Evolutionary conservation across 2,329 filamentous ascomycete species (phyloP).

Genomic region (Aureobasidium sp.): DNA sequence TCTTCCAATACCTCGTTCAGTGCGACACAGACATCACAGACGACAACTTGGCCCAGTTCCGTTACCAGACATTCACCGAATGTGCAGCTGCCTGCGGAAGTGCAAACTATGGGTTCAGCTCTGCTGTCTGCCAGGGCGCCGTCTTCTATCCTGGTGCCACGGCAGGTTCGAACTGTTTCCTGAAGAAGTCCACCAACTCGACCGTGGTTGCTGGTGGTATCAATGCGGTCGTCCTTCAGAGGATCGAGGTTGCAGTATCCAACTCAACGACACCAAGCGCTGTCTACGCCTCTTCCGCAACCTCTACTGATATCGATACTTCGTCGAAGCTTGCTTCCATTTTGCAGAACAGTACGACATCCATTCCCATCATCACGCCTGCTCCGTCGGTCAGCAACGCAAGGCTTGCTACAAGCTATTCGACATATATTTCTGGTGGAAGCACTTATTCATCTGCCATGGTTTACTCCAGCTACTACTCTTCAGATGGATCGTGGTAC

Average conservation of each 20-base stretch:
- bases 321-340: constrained; percentile 23
- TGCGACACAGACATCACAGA: constrained; percentile 30
- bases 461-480: constrained; percentile 25
- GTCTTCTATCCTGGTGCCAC: constrained; percentile 25
- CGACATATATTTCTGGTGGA: constrained; percentile 27
- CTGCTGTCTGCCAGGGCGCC: constrained; percentile 28
- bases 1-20: constrained; percentile 29
- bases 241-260: constrained; percentile 24
- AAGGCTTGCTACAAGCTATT: constrained; percentile 21
- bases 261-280: constrained; percentile 23
- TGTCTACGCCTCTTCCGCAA: constrained; percentile 20
- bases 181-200: constrained; percentile 25
- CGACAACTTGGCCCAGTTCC: constrained; percentile 22
- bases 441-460: constrained; percentile 27
- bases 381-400: constrained; percentile 22
- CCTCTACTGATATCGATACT: constrained; percentile 19
- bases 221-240: constrained; percentile 26
- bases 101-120: constrained; percentile 25
- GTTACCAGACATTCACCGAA: constrained; percentile 26
- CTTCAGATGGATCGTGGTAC: constrained; percentile 25
- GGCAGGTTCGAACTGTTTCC: constrained; percentile 27
- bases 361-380: constrained; percentile 27
- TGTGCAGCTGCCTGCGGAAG: constrained; percentile 30
- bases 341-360: constrained; percentile 25
- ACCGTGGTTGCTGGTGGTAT: constrained; percentile 24